These are phyloP conservation scores for Metschnikowia similis DNA, from an alignment of 805 yeast species.

Conservation along the genomic window DNA sequence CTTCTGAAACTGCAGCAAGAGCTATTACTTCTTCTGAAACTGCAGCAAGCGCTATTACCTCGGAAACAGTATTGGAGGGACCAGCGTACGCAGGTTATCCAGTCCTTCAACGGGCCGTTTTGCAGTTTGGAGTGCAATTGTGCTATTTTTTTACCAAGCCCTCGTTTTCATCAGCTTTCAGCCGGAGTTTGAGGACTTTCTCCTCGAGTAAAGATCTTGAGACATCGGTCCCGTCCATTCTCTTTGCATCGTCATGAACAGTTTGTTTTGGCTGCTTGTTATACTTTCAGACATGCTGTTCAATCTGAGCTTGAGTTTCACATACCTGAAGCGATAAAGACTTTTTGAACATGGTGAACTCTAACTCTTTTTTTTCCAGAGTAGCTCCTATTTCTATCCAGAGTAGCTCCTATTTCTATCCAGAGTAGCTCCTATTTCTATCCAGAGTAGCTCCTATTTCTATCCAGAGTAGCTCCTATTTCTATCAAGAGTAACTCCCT, in stretches of 20 bases:
- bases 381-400: too few species aligned
- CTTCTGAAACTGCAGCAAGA: too few species aligned
- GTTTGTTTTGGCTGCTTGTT: neutral
- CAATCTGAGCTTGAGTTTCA: constrained; percentile 12
- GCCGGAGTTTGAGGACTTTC: constrained; percentile 2
- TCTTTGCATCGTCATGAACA: constrained; percentile 10
- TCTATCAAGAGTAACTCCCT: constrained; percentile 53
- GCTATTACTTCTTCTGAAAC: too few species aligned
- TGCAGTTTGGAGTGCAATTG: constrained; percentile 1
- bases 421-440: too few species aligned
- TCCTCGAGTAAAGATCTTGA: constrained; percentile 11
- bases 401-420: too few species aligned
- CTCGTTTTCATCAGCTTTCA: neutral
- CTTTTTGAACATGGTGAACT: constrained; percentile 52
- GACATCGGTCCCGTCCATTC: constrained; percentile 10
- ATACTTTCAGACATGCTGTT: constrained; percentile 7
- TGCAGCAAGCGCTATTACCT: too few species aligned
- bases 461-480: too few species aligned
- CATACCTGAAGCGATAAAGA: constrained; percentile 26
- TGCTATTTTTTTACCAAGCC: neutral
- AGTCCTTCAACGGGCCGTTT: too few species aligned
- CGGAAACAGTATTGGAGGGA: too few species aligned
- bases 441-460: too few species aligned
- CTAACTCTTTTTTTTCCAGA: constrained; percentile 62
- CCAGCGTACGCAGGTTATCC: too few species aligned